phyloP scores from a whole-genome alignment of 257 asterid species.

The Fraxinus excelsior region DNA sequence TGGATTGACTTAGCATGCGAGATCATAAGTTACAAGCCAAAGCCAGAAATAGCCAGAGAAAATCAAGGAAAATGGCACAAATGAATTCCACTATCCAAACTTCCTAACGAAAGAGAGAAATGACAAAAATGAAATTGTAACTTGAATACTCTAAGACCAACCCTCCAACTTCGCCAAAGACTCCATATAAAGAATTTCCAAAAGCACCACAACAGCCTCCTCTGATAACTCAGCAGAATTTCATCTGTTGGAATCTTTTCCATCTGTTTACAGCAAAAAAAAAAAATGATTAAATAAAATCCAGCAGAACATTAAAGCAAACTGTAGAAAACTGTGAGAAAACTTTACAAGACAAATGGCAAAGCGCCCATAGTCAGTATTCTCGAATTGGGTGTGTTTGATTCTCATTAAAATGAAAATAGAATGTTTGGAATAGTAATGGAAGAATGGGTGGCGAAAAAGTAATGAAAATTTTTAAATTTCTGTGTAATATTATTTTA shows the following conservation, averaged over 20 bases:
- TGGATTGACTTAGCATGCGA: too few relatives aligned
- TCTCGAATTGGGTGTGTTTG: not conserved
- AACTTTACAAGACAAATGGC: not conserved
- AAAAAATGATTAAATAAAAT: slow-evolving; percentile 15
- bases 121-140: slow-evolving; percentile 9
- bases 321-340: not conserved
- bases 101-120: not conserved
- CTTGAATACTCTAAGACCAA: slow-evolving; percentile 22
- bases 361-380: not conserved
- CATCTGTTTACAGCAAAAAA: slow-evolving; percentile 47
- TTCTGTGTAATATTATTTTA: too few relatives aligned
- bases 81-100: slow-evolving; percentile 2
- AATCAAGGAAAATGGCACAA: not conserved
- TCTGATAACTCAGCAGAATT: slow-evolving; percentile 79
- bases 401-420: too few relatives aligned
- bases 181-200: slow-evolving; percentile 75
- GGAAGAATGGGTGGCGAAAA: too few relatives aligned
- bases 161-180: slow-evolving; percentile 90
- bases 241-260: slow-evolving; percentile 94
- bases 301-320: not conserved
- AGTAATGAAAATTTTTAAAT: too few relatives aligned
- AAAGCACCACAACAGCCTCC: slow-evolving; percentile 77
- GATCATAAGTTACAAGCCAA: not conserved
- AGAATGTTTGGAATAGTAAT: too few relatives aligned
- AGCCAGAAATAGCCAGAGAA: slow-evolving; percentile 1